phyloP scores from a whole-genome alignment of 2,329 filamentous ascomycete genomes.

The Dactylellina leptospora region DNA sequence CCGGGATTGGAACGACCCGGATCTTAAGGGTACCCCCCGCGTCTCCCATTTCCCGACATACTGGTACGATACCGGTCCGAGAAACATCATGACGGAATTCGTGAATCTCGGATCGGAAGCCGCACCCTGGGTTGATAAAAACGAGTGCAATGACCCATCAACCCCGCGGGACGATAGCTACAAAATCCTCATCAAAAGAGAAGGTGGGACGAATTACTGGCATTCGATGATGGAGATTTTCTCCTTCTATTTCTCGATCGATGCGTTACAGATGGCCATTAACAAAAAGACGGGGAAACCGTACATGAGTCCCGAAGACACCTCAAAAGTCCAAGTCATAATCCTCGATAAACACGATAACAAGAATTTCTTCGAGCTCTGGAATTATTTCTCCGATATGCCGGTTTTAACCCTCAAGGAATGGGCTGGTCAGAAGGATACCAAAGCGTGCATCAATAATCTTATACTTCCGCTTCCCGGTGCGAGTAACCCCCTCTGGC shows the following conservation, averaged over 20 bases:
- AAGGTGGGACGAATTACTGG: constrained; percentile 59
- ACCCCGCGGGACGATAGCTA: constrained; percentile 35
- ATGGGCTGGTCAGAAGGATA: constrained; percentile 27
- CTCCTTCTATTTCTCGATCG: constrained; percentile 59
- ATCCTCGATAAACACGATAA: constrained; percentile 59
- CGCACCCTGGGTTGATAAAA: constrained; percentile 7
- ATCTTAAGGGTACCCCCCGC: constrained; percentile 34
- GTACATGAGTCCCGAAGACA: constrained; percentile 55
- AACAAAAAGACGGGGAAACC: constrained; percentile 48
- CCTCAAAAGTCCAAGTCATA: constrained; percentile 59
- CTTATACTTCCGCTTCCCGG: constrained; percentile 62
- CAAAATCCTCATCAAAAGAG: constrained; percentile 59
- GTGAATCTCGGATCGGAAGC: constrained; percentile 38
- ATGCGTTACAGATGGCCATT: constrained; percentile 58
- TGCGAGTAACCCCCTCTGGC: constrained; percentile 62
- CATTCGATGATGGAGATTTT: constrained; percentile 60
- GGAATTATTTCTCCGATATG: constrained; percentile 59
- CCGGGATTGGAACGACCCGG: constrained; percentile 9
- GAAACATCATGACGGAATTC: constrained; percentile 55
- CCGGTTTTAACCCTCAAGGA: constrained; percentile 58
- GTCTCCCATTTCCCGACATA: constrained; percentile 55
- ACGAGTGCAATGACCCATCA: constrained; percentile 16
- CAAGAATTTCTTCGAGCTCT: constrained; percentile 61
- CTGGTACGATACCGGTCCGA: constrained; percentile 59
- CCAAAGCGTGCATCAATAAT: constrained; percentile 55